Evolutionary conservation across 2,329 filamentous ascomycete genomes (phyloP), one percentile per base, ranked within the genome.

Genomic region (Trichophyton benhamiae): DNA sequence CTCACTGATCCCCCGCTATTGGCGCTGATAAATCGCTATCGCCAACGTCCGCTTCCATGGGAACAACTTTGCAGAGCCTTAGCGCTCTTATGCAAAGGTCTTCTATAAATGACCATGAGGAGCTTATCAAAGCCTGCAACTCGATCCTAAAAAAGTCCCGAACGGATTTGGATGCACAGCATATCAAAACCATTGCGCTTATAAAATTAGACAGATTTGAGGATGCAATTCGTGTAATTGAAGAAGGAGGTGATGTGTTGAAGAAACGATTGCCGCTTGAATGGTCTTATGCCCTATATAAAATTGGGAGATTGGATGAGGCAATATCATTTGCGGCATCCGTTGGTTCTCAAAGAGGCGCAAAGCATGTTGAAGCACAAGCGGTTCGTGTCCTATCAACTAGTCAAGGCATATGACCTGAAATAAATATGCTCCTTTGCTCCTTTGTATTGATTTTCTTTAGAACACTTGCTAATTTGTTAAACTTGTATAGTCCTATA

Each of bases 271-370:
- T 80, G 2, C 71, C 74, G n/a, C 71, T 86, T 65, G 84, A 85
- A 68, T 82, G 83, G 69, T 81, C 82, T 20, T 87, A 87, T 73
- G 79, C 81, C 27, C 74, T 86, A 52, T 87, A 87, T 73, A 86
- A 85, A 66, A 75, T 76, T 42, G 83, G 83, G 36, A 76, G 79
- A 58, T 75, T 81, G 27, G 74, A 78, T 25, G 77, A 82, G 67
- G 83, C 84, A 17, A 79, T 78, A 11, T 72, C 79, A 30, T 70
- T 83, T 30, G 80, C 81, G 25, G 73, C 76, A 9, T 70, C 68
- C 3, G 69, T 71, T 30, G 70, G 70, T 25, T 67, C 69, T 55
- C 72, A 73, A 25, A 76, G 83, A 67, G 83, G 82, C 42, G 77
- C 80, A 63, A 77, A 75, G 65, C 83, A 86, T 72, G 76, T 86